Conservation (phyloP, 257 asterid species). For the Solanum dulcamara region DNA sequence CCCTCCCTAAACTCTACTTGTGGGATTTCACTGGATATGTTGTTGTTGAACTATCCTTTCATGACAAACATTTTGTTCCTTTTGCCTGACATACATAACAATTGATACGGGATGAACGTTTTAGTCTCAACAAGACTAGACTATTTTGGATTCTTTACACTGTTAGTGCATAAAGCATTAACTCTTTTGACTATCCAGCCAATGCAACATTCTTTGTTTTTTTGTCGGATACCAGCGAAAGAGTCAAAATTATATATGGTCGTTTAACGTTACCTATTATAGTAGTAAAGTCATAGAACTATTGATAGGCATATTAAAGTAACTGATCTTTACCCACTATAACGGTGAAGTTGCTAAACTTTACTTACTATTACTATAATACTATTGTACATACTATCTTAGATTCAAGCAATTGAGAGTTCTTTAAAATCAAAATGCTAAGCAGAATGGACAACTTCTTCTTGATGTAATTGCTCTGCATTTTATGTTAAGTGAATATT, state of each 20-base stretch:
- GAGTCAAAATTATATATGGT: not conserved
- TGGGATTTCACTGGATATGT: not conserved
- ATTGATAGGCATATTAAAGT: not conserved
- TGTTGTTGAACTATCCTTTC: not conserved
- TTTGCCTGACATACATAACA: not conserved
- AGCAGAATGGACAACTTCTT: too few relatives aligned
- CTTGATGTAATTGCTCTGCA: not conserved
- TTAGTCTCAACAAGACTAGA: not conserved
- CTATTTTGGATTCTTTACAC: not conserved
- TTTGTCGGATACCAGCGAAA: not conserved
- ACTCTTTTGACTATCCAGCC: not conserved
- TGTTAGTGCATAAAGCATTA: not conserved
- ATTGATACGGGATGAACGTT: not conserved
- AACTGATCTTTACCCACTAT: not conserved
- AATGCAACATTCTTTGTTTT: not conserved
- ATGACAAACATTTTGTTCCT: not conserved
- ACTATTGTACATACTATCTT: too few relatives aligned
- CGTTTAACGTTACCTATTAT: not conserved
- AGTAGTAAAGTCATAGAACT: not conserved
- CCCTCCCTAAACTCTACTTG: not conserved
- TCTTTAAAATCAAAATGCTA: too few relatives aligned
- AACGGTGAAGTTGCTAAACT: too few relatives aligned
- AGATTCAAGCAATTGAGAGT: too few relatives aligned
- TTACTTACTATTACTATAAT: too few relatives aligned
- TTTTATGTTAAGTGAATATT: not conserved